These are phyloP conservation scores for Podaxis sp. DNA, from an alignment of 768 basidiomycete genomes.

Conservation along the genomic window DNA sequence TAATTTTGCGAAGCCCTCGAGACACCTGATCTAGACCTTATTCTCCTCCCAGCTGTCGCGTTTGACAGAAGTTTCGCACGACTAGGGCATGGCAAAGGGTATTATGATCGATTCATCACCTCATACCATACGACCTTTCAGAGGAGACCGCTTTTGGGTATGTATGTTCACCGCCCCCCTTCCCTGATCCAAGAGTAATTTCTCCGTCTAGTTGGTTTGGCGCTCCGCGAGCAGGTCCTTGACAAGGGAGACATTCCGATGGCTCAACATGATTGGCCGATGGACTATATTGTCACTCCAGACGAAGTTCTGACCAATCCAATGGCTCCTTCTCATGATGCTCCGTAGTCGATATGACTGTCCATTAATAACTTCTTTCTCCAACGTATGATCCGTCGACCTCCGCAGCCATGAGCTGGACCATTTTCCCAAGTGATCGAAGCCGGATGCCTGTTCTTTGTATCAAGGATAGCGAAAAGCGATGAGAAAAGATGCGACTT, in stretches of 20 bases:
- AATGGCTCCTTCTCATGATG: neutral
- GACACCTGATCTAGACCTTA: constrained; percentile 46
- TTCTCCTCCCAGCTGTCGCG: constrained; percentile 68
- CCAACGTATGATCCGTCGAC: neutral
- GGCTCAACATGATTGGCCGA: constrained; percentile 56
- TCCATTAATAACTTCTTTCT: neutral
- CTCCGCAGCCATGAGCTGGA: neutral
- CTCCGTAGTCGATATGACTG: neutral
- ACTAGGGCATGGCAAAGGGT: constrained; percentile 81
- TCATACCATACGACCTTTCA: constrained; percentile 45
- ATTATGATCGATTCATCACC: constrained; percentile 74
- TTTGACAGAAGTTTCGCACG: constrained; percentile 70
- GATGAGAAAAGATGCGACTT: too few species aligned
- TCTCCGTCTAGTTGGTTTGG: constrained; percentile 53
- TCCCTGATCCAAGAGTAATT: neutral
- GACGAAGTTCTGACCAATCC: constrained; percentile 23
- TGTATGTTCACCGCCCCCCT: constrained; percentile 18
- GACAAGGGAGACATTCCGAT: constrained; percentile 51
- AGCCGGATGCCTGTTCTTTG: too few species aligned
- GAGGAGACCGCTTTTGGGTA: constrained; percentile 59
- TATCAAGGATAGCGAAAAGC: too few species aligned
- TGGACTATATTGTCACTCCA: constrained; percentile 58
- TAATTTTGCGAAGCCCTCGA: constrained; percentile 1
- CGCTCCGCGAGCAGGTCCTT: constrained; percentile 62
- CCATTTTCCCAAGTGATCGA: neutral